A percentile compares a stretch with the other conserved stretches of the same genome.
These are phyloP conservation scores for Cicer arietinum DNA, from an alignment of 306 rosid species.

Conservation along the genomic window DNA sequence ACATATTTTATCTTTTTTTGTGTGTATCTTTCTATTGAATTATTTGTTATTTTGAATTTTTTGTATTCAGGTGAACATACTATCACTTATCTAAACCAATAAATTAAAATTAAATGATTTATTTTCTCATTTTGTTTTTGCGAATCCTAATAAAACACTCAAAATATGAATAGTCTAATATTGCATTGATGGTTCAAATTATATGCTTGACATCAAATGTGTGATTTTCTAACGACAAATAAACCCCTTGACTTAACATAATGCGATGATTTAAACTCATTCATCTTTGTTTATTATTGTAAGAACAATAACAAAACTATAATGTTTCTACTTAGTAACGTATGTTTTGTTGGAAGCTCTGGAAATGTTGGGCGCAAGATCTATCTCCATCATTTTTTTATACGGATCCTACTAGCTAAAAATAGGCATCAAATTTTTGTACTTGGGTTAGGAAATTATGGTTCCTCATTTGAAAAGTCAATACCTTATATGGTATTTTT, in stretches of 20 bases:
- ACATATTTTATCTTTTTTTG: too few relatives aligned
- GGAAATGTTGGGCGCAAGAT: constrained; percentile 20
- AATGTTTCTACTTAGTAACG: not conserved
- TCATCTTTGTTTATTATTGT: constrained; percentile 6
- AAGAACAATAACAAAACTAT: not conserved
- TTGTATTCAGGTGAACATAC: too few relatives aligned
- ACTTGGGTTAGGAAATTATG: constrained; percentile 19
- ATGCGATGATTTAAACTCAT: not conserved
- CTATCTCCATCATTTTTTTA: constrained; percentile 30
- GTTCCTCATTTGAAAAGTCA: constrained; percentile 29
- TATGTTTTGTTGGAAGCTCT: constrained; percentile 32
- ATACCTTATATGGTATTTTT: constrained; percentile 38
- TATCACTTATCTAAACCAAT: too few relatives aligned
- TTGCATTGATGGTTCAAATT: too few relatives aligned
- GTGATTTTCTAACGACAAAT: too few relatives aligned
- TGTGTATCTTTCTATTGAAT: too few relatives aligned
- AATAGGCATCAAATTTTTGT: constrained; percentile 16
- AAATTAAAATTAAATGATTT: too few relatives aligned
- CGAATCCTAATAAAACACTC: too few relatives aligned
- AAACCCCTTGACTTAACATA: not conserved
- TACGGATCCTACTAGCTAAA: constrained; percentile 16
- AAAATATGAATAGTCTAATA: too few relatives aligned
- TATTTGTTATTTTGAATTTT: too few relatives aligned
- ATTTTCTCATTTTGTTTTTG: too few relatives aligned
- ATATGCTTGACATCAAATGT: too few relatives aligned